These are phyloP conservation scores for Gomphus bonarii DNA, from an alignment of 1,284 basidiomycete species.

Conservation along the genomic window DNA sequence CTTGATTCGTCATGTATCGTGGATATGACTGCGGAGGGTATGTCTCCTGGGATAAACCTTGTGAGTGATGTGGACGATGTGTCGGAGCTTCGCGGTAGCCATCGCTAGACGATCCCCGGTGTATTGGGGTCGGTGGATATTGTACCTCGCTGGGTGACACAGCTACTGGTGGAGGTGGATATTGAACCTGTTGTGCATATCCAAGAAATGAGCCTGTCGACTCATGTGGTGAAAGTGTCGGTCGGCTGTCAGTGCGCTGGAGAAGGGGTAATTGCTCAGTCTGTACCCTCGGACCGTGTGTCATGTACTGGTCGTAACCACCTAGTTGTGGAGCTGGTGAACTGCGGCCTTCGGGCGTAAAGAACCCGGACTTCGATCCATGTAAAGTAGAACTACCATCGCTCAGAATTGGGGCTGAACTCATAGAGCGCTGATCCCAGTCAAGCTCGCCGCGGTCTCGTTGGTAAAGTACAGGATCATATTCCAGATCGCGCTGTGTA, in stretches of 20 bases:
- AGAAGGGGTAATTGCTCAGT: slow-evolving; percentile 8
- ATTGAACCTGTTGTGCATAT: slow-evolving; percentile 3
- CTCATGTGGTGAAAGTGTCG: not conserved
- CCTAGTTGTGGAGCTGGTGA: slow-evolving; percentile 32
- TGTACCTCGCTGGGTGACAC: not conserved
- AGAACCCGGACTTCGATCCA: slow-evolving; percentile 32
- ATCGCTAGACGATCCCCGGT: not conserved
- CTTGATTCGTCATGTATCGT: not conserved
- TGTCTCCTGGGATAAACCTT: not conserved
- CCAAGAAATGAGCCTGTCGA: not conserved
- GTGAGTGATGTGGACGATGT: slow-evolving; percentile 3
- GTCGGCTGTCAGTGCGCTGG: not conserved
- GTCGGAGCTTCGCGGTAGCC: slow-evolving; percentile 3
- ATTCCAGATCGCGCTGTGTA: slow-evolving; percentile 59
- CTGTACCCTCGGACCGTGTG: slow-evolving; percentile 23
- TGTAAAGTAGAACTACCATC: slow-evolving; percentile 30
- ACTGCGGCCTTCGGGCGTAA: slow-evolving; percentile 29
- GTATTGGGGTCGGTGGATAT: slow-evolving; percentile 4
- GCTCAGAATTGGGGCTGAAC: slow-evolving; percentile 45
- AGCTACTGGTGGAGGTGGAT: not conserved
- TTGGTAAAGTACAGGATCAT: slow-evolving; percentile 61
- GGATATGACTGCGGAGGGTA: not conserved
- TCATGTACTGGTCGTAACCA: slow-evolving; percentile 48
- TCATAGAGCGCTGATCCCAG: slow-evolving; percentile 66
- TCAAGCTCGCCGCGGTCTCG: slow-evolving; percentile 72